phyloP scores from a whole-genome alignment of 2,329 filamentous ascomycete species.

The Colletotrichum sojae region DNA sequence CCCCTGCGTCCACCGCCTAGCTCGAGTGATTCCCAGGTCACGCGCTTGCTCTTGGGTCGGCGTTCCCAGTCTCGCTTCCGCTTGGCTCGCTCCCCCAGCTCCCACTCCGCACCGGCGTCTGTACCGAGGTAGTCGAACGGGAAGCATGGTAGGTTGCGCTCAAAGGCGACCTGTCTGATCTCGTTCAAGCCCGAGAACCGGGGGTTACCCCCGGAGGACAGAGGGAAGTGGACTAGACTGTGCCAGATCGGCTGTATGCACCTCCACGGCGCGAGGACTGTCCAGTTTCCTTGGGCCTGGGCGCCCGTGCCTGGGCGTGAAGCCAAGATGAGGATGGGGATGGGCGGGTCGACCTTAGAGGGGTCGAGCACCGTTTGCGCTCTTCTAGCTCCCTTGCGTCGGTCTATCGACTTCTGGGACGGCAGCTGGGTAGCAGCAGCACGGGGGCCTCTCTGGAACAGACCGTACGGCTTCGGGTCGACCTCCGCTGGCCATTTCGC shows the following conservation, averaged over 20 bases:
- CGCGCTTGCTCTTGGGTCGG: slow-evolving; percentile 85
- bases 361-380: slow-evolving; percentile 75
- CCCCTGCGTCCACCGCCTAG: slow-evolving; percentile 82
- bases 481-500: slow-evolving; percentile 78
- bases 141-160: slow-evolving; percentile 84
- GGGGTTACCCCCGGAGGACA: slow-evolving; percentile 84
- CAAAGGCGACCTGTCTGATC: slow-evolving; percentile 84
- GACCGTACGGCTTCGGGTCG: slow-evolving; percentile 58
- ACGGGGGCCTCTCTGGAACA: slow-evolving; percentile 80
- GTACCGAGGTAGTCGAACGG: slow-evolving; percentile 88
- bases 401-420: slow-evolving; percentile 85
- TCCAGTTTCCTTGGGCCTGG: slow-evolving; percentile 81
- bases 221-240: slow-evolving; percentile 83
- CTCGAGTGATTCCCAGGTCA: slow-evolving; percentile 81
- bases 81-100: slow-evolving; percentile 73
- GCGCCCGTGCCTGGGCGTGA: slow-evolving; percentile 63
- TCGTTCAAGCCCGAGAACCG: slow-evolving; percentile 88
- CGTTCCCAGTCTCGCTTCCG: slow-evolving; percentile 78
- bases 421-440: slow-evolving; percentile 76
- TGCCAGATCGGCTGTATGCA: slow-evolving; percentile 91
- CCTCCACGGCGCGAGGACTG: slow-evolving; percentile 89
- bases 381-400: slow-evolving; percentile 74
- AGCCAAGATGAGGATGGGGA: slow-evolving; percentile 81
- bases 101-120: slow-evolving; percentile 83
- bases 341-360: slow-evolving; percentile 76